These are phyloP conservation scores for Schizopora paradoxa DNA, from an alignment of 1,284 basidiomycete species.

Conservation along the genomic window DNA sequence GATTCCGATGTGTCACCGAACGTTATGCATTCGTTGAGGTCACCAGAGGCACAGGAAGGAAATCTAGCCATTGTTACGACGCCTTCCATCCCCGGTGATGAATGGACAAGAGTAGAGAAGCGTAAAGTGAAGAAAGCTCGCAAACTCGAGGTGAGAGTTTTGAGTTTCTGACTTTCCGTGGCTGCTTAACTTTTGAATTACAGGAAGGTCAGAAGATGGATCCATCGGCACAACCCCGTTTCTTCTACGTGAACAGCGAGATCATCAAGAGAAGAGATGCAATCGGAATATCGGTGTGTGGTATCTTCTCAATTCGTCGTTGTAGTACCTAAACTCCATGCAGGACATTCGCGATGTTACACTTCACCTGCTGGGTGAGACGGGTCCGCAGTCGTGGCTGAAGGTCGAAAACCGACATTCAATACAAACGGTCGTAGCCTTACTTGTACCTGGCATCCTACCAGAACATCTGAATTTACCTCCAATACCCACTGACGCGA, in stretches of 20 bases:
- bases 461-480: conserved; percentile 65
- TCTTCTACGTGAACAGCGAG: conserved; percentile 74
- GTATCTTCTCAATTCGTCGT: not conserved
- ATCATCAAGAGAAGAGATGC: conserved; percentile 68
- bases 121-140: conserved; percentile 70
- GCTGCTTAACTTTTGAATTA: conserved; percentile 11
- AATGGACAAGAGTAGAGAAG: conserved; percentile 74
- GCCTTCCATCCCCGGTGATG: no score
- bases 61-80: no score
- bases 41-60: no score
- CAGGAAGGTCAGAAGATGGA: conserved; percentile 40
- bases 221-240: no score
- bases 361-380: conserved; percentile 77
- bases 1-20: no score
- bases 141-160: conserved; percentile 58
- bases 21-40: no score
- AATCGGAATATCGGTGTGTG: conserved; percentile 69
- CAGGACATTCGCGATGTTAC: conserved; percentile 84
- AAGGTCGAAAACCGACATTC: conserved; percentile 68
- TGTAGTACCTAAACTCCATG: conserved; percentile 10
- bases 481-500: conserved; percentile 56
- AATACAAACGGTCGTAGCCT: conserved; percentile 71
- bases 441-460: conserved; percentile 80
- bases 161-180: conserved; percentile 29
- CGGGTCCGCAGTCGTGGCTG: conserved; percentile 78